A percentile compares a stretch with the other conserved stretches of the same genome.
These are phyloP conservation scores for Epithele typhae DNA, from an alignment of 768 basidiomycete species.

Conservation along the genomic window DNA sequence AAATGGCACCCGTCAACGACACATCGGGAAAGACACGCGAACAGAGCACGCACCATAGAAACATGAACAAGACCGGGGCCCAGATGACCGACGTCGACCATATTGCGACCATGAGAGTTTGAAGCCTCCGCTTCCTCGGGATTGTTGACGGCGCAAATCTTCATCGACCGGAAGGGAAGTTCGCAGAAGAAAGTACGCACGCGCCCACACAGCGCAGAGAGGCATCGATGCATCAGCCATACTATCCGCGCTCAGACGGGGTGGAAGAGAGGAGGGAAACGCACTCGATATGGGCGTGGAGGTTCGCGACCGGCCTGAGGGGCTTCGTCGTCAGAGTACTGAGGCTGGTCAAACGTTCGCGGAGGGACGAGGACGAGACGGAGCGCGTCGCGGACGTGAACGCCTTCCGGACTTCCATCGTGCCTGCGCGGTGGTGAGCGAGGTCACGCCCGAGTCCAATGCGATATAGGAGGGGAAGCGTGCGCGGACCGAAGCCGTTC, in stretches of 20 bases:
- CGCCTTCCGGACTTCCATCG: conserved; percentile 31
- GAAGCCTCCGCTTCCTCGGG: conserved; percentile 79
- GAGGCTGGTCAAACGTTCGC: conserved; percentile 48
- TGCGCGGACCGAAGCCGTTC: no score
- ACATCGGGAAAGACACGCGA: not conserved
- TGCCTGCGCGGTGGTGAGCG: not conserved
- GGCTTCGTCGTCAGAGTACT: conserved; percentile 51
- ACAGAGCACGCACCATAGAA: conserved; percentile 67
- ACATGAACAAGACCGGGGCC: conserved; percentile 60
- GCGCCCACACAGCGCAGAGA: no score
- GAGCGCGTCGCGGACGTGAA: conserved; percentile 40
- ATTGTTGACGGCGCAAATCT: conserved; percentile 87
- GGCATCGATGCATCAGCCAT: no score
- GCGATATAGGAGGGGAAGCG: no score
- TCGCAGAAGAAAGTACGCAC: no score
- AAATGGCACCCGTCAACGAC: not conserved
- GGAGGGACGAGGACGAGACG: conserved; percentile 59
- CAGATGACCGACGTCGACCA: conserved; percentile 84
- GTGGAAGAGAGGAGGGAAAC: conserved; percentile 16
- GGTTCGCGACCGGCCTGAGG: conserved; percentile 55
- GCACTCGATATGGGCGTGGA: conserved; percentile 74
- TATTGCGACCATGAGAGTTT: conserved; percentile 83
- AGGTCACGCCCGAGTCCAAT: no score
- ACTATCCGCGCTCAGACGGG: no score
- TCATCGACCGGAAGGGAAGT: not conserved